Percentiles rank a stretch among this genome's conserved stretches.
phyloP scores from a whole-genome alignment of 805 yeast species.

The Cyberlindnera euphorbiiphila region DNA sequence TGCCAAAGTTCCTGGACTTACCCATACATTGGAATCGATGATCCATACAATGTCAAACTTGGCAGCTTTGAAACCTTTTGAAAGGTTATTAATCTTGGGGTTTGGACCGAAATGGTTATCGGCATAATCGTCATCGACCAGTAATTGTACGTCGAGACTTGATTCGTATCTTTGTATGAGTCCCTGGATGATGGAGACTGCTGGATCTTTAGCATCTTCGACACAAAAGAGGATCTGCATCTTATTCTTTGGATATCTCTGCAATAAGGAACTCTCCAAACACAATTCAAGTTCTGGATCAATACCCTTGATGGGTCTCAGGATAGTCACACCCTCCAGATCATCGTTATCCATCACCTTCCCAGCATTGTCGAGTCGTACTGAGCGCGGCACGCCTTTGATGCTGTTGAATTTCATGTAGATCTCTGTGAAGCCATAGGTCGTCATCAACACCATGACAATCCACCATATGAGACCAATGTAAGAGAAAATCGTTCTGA shows the following conservation, averaged over 20 bases:
- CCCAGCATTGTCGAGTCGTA: conserved; percentile 5
- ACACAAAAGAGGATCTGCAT: conserved; percentile 76
- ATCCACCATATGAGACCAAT: conserved; percentile 27
- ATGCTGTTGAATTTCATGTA: conserved; percentile 18
- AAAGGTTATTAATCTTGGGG: conserved; percentile 82
- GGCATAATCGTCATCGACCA: conserved; percentile 43
- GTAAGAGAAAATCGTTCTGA: conserved; percentile 9
- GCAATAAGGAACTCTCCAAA: conserved; percentile 62
- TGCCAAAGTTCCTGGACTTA: conserved; percentile 55
- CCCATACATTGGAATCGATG: conserved; percentile 83
- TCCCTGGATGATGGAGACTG: conserved; percentile 50
- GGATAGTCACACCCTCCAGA: conserved; percentile 65
- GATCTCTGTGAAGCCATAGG: conserved; percentile 26
- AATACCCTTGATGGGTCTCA: conserved; percentile 80
- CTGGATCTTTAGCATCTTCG: conserved; percentile 58
- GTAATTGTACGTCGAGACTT: conserved; percentile 48
- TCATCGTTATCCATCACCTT: conserved; percentile 28
- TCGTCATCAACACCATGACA: conserved; percentile 18
- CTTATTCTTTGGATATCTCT: conserved; percentile 55
- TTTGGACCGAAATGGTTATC: conserved; percentile 69
- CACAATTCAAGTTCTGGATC: conserved; percentile 73
- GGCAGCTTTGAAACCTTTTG: conserved; percentile 73
- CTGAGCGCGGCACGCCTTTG: conserved; percentile 15
- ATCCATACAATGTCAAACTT: conserved; percentile 77
- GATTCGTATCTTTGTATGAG: conserved; percentile 52